phyloP scores from a whole-genome alignment of 192 early-diverging fungal species.

The Chytriomyces hyalinus region DNA sequence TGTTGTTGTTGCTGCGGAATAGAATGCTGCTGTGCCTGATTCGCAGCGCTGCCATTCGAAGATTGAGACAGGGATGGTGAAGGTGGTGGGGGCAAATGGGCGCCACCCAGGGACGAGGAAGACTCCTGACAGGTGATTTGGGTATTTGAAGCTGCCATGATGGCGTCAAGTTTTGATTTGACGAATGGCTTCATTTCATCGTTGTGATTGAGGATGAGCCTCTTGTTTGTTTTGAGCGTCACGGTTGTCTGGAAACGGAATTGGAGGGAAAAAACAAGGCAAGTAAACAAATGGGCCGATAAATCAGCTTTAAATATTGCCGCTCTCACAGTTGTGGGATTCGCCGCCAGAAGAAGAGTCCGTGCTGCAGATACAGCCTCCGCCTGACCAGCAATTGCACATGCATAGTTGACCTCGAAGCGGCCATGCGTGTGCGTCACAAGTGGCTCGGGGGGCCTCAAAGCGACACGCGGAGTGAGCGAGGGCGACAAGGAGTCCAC shows the following conservation, averaged over 20 bases:
- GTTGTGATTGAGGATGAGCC: slow-evolving; percentile 50
- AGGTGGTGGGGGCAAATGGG: not conserved
- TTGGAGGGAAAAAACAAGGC: not conserved
- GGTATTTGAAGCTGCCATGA: slow-evolving; percentile 53
- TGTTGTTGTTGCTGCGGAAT: not conserved
- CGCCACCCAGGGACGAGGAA: slow-evolving; percentile 15
- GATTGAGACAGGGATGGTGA: not conserved
- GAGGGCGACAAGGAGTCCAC: not conserved
- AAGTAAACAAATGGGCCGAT: not conserved
- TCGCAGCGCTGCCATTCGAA: not conserved
- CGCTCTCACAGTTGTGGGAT: slow-evolving; percentile 43
- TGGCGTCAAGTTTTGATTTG: slow-evolving; percentile 54
- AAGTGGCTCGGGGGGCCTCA: slow-evolving; percentile 27
- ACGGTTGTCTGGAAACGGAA: slow-evolving; percentile 38
- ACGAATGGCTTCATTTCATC: slow-evolving; percentile 57
- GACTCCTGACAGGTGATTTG: slow-evolving; percentile 57
- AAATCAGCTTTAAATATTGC: no score
- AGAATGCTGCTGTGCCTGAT: not conserved
- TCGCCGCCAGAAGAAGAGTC: slow-evolving; percentile 36
- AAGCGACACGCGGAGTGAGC: not conserved
- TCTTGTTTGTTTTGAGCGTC: slow-evolving; percentile 51
- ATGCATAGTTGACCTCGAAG: slow-evolving; percentile 28
- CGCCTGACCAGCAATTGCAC: slow-evolving; percentile 41
- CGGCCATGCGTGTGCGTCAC: slow-evolving; percentile 36
- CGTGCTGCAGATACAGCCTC: slow-evolving; percentile 31